Evolutionary conservation across 108 stramenopile genomes (phyloP).

Genomic region (Discostella stelligeroides): DNA sequence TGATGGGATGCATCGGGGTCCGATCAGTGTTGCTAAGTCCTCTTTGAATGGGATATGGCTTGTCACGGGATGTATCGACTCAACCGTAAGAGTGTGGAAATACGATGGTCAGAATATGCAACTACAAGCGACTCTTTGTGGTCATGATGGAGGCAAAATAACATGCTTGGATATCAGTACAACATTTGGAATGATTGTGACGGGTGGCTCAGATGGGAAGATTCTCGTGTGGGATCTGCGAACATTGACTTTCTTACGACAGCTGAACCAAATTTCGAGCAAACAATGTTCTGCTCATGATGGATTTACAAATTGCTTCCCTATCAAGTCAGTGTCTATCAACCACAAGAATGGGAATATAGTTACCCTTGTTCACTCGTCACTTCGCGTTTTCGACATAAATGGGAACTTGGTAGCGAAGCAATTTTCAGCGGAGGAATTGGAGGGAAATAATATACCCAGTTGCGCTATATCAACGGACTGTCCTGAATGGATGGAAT

Average conservation of each 20-base stretch:
- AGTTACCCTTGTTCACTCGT: conserved; percentile 77
- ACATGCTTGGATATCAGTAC: conserved; percentile 87
- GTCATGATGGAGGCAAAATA: conserved; percentile 89
- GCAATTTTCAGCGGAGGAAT: conserved; percentile 61
- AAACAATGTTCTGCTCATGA: conserved; percentile 7
- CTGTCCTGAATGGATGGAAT: conserved; percentile 93
- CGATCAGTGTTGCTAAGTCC: conserved; percentile 78
- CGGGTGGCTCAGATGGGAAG: conserved; percentile 84
- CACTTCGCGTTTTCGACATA: conserved; percentile 85
- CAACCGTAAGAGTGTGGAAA: conserved; percentile 92
- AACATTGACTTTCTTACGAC: conserved; percentile 86
- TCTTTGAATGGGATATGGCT: conserved; percentile 80
- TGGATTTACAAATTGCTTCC: conserved; percentile 25
- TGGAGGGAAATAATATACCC: conserved; percentile 54
- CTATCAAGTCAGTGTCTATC: conserved; percentile 81
- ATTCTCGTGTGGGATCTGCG: conserved; percentile 94
- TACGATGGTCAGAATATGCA: conserved; percentile 71
- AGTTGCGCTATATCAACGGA: conserved; percentile 86
- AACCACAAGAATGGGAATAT: conserved; percentile 91
- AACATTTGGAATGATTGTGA: conserved; percentile 86
- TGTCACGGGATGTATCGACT: conserved; percentile 90
- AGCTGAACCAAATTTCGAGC: conserved; percentile 51
- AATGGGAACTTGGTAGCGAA: conserved; percentile 90
- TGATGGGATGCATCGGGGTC: conserved; percentile 87
- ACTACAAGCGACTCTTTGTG: conserved; percentile 83